Evolutionary conservation across 2,329 filamentous ascomycete species (phyloP), one percentile per base, ranked within the genome.

Genomic region (Colletotrichum sp.): DNA sequence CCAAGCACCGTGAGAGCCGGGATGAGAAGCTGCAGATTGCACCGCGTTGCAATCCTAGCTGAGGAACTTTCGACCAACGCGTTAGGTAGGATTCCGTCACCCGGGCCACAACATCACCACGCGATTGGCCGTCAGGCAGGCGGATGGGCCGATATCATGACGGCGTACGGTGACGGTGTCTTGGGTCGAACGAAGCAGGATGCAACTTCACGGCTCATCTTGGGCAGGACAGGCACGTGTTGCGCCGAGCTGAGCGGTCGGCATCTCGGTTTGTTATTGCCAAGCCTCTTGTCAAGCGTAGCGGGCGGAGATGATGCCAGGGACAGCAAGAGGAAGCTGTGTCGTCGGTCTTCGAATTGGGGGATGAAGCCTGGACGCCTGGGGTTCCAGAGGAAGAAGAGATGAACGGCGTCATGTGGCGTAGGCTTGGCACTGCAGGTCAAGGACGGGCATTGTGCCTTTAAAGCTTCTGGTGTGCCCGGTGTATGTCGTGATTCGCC

Each of bases 361-460:
- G 71, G 71, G 61, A 71, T 66, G 66, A 71, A 71, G 74, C 66
- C 60, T 75, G 60, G 64, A 60, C 24, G 66, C 60, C 60, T 76
- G 66, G 71, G 74, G 66, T 76, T 21, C 5, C 21, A 8, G 62
- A 34, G 61, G 52, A 21, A 34, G 36, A 71, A 71, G 52, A 75
- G 60, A 75, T 66, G 74, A 67, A 71, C 71, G 52, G 74, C 66
- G 71, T 76, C 65, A 66, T 71, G 71, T 71, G 71, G 74, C 71
- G 62, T 75, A 52, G 36, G 30, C 71, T 75, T 76, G 74, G 74
- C 74, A 62, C 71, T 76, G 71, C 70, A 74, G 71, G 71, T 75
- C 71, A 26, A 69, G 52, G 58, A 48, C 70, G 52, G 66, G 34
- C 60, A 43, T 55, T 34, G 43, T 68, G 70, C 65, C 65, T 64